Base-by-base conservation (phyloP, 2,329 filamentous ascomycete genomes). In the Alternaria brassicae region DNA sequence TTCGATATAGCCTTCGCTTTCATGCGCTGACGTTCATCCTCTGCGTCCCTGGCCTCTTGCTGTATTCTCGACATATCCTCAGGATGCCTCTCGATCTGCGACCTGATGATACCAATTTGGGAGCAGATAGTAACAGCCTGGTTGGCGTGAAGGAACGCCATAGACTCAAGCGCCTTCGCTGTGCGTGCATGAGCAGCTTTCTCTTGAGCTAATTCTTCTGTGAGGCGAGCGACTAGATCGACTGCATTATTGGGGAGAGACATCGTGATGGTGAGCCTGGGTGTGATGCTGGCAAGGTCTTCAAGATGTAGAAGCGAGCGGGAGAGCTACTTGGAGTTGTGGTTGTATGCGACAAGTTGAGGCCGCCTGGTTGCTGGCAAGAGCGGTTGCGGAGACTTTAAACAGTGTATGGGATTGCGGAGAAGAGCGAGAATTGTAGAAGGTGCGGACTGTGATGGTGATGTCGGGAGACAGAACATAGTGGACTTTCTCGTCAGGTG, bases 171-270 rank as follows among this genome's bases (percentile, higher is more conserved):
- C 13, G 40, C 19, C 9, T 32, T 42, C 2, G 10, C 21, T 32
- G 44, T 48, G 30, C 44, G 28, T 6, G 30, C 15, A 8, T 47
- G 40, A 5, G 28, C 19, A n/a, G 28, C 40, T 21, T 37, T 47
- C 23, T 47, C 40, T 28, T 54, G 21, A 1, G 40, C 51, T 15
- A 54, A 40, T 17, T 32, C 40, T 7, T 28, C 28, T 30, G 36
- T 30, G 40, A 54, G 49, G 12, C n/a, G 36, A n/a, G 49, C 49
- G 37, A 52, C 21, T 42, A 30, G 30, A 34, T 48, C 28, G 30
- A n/a, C 37, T n/a, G 23, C 12, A 17, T 40, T 41, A 10, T 52
- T 13, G 37, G 37, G 17, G 9, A 41, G 32, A 9, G 49, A 52
- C 49, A 52, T 52, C 7, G 13, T 40, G 19, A 13, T 23, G 13